These are phyloP conservation scores for Amanita thiersii DNA, from an alignment of 768 basidiomycete genomes.

Conservation along the genomic window DNA sequence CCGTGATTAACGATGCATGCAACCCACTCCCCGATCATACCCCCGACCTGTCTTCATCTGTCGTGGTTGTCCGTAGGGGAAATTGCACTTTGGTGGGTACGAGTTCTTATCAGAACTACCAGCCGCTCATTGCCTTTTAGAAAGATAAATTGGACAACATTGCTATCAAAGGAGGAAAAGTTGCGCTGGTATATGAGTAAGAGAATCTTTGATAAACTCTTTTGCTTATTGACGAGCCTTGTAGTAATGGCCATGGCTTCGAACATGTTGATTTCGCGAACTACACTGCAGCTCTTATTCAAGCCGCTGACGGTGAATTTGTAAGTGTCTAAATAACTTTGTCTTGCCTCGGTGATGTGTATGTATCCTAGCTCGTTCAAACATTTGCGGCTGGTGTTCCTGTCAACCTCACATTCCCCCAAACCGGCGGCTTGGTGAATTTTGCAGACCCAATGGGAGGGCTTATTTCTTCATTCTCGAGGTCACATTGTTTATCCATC, in stretches of 20 bases:
- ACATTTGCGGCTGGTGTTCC: slow-evolving; percentile 36
- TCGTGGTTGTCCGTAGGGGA: slow-evolving; percentile 53
- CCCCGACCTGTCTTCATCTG: slow-evolving; percentile 43
- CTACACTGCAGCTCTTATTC: slow-evolving; percentile 43
- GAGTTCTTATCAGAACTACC: background rate
- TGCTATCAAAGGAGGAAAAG: slow-evolving; percentile 44
- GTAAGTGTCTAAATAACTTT: too few species aligned
- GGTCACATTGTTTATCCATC: slow-evolving; percentile 12
- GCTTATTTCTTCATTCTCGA: slow-evolving; percentile 45
- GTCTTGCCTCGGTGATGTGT: too few species aligned
- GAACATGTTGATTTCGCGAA: slow-evolving; percentile 32
- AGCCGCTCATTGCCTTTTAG: slow-evolving; percentile 14
- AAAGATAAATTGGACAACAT: slow-evolving; percentile 44
- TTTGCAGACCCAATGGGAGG: slow-evolving; percentile 47
- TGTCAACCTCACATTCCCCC: slow-evolving; percentile 40
- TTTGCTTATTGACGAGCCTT: background rate
- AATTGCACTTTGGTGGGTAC: slow-evolving; percentile 45
- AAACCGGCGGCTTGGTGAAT: slow-evolving; percentile 31
- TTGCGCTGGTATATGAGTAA: slow-evolving; percentile 48
- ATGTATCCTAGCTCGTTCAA: slow-evolving; percentile 34
- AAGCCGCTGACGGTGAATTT: slow-evolving; percentile 46
- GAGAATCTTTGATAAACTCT: slow-evolving; percentile 13
- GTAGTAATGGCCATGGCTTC: slow-evolving; percentile 44
- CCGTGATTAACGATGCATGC: slow-evolving; percentile 51
- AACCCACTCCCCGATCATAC: slow-evolving; percentile 41